Evolutionary conservation across 78 protist genomes (phyloP).

Genomic region (Dictyostelium firmibasis): DNA sequence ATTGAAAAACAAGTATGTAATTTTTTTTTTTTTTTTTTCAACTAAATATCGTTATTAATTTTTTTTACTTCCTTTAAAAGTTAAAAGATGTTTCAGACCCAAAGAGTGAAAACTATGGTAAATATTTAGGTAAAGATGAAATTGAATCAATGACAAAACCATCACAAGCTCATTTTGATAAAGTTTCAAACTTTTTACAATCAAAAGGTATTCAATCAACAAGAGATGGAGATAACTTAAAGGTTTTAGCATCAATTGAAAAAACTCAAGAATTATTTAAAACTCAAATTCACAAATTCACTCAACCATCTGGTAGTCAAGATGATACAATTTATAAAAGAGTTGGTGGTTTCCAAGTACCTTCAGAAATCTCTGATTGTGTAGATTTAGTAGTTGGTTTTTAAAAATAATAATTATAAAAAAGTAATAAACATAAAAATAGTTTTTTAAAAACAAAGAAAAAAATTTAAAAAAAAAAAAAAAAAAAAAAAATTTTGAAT

Average conservation of each 20-base stretch:
- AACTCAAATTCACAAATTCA: conserved; percentile 50
- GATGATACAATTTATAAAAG: conserved; percentile 41
- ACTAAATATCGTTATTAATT: not conserved
- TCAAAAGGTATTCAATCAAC: conserved; percentile 4
- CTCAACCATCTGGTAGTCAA: conserved; percentile 13
- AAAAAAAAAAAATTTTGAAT: too few relatives aligned
- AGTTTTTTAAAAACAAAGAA: too few relatives aligned
- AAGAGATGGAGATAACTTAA: conserved; percentile 41
- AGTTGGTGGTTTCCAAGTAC: conserved; percentile 35
- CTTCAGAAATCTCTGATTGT: conserved; percentile 40
- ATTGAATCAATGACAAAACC: conserved; percentile 57
- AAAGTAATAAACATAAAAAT: too few relatives aligned
- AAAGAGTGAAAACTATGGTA: conserved; percentile 42
- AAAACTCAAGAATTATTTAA: conserved; percentile 43
- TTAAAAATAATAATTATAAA: not conserved
- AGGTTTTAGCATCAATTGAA: conserved; percentile 33
- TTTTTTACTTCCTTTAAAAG: not conserved
- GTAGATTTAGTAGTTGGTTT: conserved; percentile 69
- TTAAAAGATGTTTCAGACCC: conserved; percentile 38
- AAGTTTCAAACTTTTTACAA: conserved; percentile 11
- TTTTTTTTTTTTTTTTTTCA: not conserved
- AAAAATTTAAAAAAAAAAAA: too few relatives aligned
- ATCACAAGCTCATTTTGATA: conserved; percentile 59
- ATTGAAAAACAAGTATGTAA: conserved; percentile 20
- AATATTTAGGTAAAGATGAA: conserved; percentile 13